Percentiles rank a stretch among this genome's conserved stretches.
Conservation (phyloP, 1,139 yeast genomes). For the Pichia kudriavzevii region DNA sequence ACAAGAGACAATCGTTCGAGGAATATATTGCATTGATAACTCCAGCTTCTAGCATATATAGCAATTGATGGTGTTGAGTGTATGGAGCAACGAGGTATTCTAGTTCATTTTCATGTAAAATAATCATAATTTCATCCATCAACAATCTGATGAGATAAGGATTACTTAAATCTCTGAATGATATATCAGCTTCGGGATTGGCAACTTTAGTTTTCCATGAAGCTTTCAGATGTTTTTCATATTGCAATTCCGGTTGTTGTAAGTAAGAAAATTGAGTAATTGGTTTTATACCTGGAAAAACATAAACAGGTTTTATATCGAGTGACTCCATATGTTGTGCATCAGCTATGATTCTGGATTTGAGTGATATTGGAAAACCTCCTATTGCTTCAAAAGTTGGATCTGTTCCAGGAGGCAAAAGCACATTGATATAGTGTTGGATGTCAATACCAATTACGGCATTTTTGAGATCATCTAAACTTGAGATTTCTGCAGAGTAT, state of each 20-base stretch:
- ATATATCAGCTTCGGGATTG: slow-evolving; percentile 16
- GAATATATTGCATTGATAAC: slow-evolving; percentile 75
- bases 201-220: slow-evolving; percentile 34
- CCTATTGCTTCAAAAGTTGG: slow-evolving; percentile 75
- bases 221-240: slow-evolving; percentile 40
- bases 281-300: slow-evolving; percentile 34
- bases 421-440: slow-evolving; percentile 62
- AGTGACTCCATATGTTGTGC: slow-evolving; percentile 51
- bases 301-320: slow-evolving; percentile 68
- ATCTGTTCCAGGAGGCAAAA: slow-evolving; percentile 59
- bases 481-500: slow-evolving; percentile 31
- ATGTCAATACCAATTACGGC: slow-evolving; percentile 81
- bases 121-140: slow-evolving; percentile 47
- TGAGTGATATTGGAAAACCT: slow-evolving; percentile 67
- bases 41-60: slow-evolving; percentile 50
- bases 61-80: slow-evolving; percentile 72
- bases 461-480: slow-evolving; percentile 59
- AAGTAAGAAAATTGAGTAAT: slow-evolving; percentile 22
- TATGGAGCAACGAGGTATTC: slow-evolving; percentile 80
- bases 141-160: slow-evolving; percentile 44
- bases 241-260: slow-evolving; percentile 33
- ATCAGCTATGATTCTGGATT: slow-evolving; percentile 53
- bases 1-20: slow-evolving; percentile 69
- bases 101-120: slow-evolving; percentile 49
- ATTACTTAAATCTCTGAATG: slow-evolving; percentile 38